Conservation (phyloP, 2,329 filamentous ascomycete genomes). For the Penicillium sp. region DNA sequence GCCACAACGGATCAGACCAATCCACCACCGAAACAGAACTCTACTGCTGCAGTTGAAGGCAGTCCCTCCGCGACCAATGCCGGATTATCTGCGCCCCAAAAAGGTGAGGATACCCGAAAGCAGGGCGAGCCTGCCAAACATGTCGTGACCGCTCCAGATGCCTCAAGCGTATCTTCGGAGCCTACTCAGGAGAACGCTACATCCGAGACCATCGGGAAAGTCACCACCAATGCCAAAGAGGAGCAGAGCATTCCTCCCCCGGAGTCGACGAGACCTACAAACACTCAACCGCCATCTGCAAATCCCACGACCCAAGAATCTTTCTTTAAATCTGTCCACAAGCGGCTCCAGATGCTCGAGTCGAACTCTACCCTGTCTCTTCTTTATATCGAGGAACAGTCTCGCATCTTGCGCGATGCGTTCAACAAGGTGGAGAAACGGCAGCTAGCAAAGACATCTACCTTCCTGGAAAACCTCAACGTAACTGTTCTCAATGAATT, state of each 20-base stretch:
- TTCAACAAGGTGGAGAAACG: conserved; percentile 83
- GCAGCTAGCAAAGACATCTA: conserved; percentile 78
- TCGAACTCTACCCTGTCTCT: conserved; percentile 88
- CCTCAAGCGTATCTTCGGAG: conserved; percentile 18
- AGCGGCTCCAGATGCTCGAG: conserved; percentile 86
- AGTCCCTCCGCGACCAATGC: conserved; percentile 7
- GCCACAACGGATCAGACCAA: conserved; percentile 24
- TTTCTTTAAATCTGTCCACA: conserved; percentile 96
- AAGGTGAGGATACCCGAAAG: conserved; percentile 23
- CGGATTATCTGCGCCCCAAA: conserved; percentile 10
- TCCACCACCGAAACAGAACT: conserved; percentile 6
- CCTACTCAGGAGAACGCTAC: conserved; percentile 23
- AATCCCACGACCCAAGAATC: conserved; percentile 90
- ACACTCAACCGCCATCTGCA: conserved; percentile 53
- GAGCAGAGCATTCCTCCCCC: conserved; percentile 32
- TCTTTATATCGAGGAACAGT: conserved; percentile 96
- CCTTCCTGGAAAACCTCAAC: conserved; percentile 83
- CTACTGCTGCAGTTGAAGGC: conserved; percentile 8
- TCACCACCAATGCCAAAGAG: conserved; percentile 30
- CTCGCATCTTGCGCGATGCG: conserved; percentile 81
- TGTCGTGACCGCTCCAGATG: conserved; percentile 18
- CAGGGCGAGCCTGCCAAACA: conserved; percentile 17
- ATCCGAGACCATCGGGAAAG: conserved; percentile 26
- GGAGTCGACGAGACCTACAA: conserved; percentile 37
- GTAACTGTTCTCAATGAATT: conserved; percentile 80